A percentile compares a stretch with the other conserved stretches of the same genome.
Evolutionary conservation across 1,139 yeast species (phyloP).

Genomic region (Trichomonascaceae sp.): DNA sequence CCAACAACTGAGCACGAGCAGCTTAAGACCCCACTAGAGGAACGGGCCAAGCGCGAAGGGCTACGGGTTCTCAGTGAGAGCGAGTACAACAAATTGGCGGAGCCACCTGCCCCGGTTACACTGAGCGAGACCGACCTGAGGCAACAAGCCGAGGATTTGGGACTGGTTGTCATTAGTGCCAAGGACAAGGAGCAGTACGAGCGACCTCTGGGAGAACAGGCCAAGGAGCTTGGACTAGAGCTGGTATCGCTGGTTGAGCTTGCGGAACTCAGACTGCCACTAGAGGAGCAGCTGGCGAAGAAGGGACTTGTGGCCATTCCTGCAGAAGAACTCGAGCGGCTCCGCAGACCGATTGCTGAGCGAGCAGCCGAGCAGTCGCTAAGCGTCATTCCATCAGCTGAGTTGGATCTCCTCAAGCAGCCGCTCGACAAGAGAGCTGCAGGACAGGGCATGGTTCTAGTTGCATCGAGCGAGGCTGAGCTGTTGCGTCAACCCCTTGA

Average conservation of each 20-base stretch:
- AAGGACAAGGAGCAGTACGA: background rate
- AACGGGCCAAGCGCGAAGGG: background rate
- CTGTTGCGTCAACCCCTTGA: constrained; percentile 8
- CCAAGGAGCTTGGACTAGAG: constrained; percentile 9
- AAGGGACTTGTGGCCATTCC: constrained; percentile 20
- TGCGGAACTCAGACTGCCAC: constrained; percentile 1
- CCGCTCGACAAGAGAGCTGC: constrained; percentile 7
- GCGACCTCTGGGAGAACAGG: constrained; percentile 6
- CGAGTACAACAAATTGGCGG: background rate
- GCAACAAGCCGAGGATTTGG: constrained; percentile 11
- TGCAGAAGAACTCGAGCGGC: constrained; percentile 10
- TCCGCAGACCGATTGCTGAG: constrained; percentile 9
- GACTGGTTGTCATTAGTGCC: constrained; percentile 17
- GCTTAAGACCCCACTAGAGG: background rate
- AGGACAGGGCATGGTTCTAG: constrained; percentile 19
- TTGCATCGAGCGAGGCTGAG: constrained; percentile 14
- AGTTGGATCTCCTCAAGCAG: constrained; percentile 8
- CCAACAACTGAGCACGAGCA: background rate
- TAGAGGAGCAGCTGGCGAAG: constrained; percentile 13
- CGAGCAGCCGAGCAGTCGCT: constrained; percentile 18
- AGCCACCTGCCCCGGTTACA: background rate
- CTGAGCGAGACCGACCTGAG: too few relatives aligned
- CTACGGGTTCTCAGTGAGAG: background rate
- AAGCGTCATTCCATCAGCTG: constrained; percentile 15
- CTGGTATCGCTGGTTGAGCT: constrained; percentile 12